Evolutionary conservation across 1,284 basidiomycete genomes (phyloP).

Genomic region (Sporisorium graminicola): DNA sequence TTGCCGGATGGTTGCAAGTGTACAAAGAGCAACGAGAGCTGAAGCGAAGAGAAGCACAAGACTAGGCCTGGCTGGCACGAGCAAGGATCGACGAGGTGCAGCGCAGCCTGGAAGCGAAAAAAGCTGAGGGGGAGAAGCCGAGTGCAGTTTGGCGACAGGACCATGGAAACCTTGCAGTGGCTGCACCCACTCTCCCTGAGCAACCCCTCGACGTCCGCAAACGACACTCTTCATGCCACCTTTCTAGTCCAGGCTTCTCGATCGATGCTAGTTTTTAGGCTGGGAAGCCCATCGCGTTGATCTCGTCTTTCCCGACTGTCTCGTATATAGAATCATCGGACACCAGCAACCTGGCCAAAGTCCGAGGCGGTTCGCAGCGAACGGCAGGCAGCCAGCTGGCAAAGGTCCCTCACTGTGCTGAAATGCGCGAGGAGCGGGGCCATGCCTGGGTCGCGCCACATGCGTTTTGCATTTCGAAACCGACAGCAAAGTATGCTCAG

Average conservation of each 20-base stretch:
- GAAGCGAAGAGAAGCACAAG: background rate
- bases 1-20: background rate
- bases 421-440: background rate
- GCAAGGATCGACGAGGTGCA: conserved; percentile 34
- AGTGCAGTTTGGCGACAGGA: background rate
- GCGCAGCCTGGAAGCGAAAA: background rate
- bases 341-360: background rate
- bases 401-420: too few relatives aligned
- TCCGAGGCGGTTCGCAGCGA: background rate
- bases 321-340: background rate
- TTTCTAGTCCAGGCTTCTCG: background rate
- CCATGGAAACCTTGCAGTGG: background rate
- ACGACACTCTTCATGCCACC: background rate
- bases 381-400: background rate
- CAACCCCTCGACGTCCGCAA: background rate
- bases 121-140: background rate
- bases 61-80: conserved; percentile 11
- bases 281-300: background rate
- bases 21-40: background rate
- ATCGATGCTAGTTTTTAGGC: background rate
- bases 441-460: conserved; percentile 7
- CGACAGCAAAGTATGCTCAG: conserved; percentile 22
- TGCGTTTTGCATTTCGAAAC: conserved; percentile 36
- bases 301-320: background rate
- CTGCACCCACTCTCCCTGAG: background rate